Percentiles rank a stretch among this genome's conserved stretches.
Evolutionary conservation across 2,329 filamentous ascomycete genomes (phyloP).

Genomic region (Neonectria hederae): DNA sequence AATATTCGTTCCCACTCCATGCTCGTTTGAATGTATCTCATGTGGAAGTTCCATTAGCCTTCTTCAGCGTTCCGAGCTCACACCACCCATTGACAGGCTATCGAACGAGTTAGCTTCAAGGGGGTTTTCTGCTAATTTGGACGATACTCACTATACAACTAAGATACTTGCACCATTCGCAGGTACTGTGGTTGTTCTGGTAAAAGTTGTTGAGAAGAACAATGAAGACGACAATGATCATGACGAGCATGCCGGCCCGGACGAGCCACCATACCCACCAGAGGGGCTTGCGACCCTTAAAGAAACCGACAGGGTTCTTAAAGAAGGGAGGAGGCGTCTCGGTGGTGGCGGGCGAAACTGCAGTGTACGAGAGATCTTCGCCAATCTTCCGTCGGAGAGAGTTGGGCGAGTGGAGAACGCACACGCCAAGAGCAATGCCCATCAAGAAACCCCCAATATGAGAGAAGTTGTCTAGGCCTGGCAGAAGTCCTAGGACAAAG

Average conservation of each 20-base stretch:
- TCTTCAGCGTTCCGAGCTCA: conserved; percentile 56
- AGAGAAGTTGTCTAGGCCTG: conserved; percentile 95
- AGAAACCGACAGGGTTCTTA: conserved; percentile 78
- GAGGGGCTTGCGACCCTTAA: conserved; percentile 88
- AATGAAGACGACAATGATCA: conserved; percentile 86
- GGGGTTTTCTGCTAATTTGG: background rate
- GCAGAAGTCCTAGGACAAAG: conserved; percentile 90
- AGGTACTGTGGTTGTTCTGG: conserved; percentile 72
- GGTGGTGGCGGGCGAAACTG: conserved; percentile 64
- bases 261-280: conserved; percentile 99
- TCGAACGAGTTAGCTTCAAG: conserved; percentile 34
- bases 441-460: conserved; percentile 97
- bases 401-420: conserved; percentile 87
- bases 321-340: conserved; percentile 64
- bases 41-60: conserved; percentile 14
- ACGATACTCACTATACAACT: conserved; percentile 82
- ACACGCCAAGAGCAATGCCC: conserved; percentile 87
- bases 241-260: conserved; percentile 78
- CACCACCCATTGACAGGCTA: conserved; percentile 76
- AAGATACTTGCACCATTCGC: conserved; percentile 93
- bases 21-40: background rate
- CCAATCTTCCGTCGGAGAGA: conserved; percentile 79
- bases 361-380: conserved; percentile 75
- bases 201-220: conserved; percentile 93
- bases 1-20: conserved; percentile 2